phyloP scores from a whole-genome alignment of 2,329 filamentous ascomycete species.

The Aspergillus aculeatinus region DNA sequence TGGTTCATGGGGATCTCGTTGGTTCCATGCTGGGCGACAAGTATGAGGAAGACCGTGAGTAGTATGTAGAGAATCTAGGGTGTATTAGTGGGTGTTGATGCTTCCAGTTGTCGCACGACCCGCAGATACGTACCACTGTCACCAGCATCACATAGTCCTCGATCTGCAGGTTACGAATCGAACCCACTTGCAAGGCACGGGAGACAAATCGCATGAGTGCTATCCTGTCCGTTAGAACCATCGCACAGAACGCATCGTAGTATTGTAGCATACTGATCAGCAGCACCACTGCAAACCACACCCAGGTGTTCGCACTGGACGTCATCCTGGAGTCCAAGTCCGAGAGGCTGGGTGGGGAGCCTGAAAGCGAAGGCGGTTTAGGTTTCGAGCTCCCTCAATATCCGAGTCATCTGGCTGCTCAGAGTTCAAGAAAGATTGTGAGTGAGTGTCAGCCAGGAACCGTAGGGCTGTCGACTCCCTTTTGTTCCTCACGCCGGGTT shows the following conservation, averaged over 20 bases:
- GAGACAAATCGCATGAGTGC: slow-evolving; percentile 16
- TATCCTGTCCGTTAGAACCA: neutral
- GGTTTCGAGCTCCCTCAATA: neutral
- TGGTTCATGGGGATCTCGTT: slow-evolving; percentile 45
- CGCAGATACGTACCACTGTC: slow-evolving; percentile 5
- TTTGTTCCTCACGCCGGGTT: neutral
- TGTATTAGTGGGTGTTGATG: neutral
- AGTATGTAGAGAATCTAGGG: slow-evolving; percentile 38
- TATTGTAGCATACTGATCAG: slow-evolving; percentile 9
- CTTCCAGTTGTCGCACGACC: neutral
- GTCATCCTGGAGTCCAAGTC: neutral
- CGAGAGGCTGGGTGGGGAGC: neutral
- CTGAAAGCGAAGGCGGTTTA: neutral
- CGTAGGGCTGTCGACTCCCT: neutral
- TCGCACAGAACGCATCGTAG: neutral
- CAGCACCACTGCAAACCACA: slow-evolving; percentile 16
- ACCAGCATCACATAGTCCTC: slow-evolving; percentile 13
- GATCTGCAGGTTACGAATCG: slow-evolving; percentile 7
- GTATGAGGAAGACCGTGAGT: slow-evolving; percentile 45
- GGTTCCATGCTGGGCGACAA: slow-evolving; percentile 47
- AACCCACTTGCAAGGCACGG: slow-evolving; percentile 11
- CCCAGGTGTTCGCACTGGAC: slow-evolving; percentile 12
- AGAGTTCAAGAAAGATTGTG: neutral
- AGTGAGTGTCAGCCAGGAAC: neutral
- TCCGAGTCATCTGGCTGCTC: neutral